phyloP scores from a whole-genome alignment of 345 rosid genomes.

The Cardamine resedifolia region DNA sequence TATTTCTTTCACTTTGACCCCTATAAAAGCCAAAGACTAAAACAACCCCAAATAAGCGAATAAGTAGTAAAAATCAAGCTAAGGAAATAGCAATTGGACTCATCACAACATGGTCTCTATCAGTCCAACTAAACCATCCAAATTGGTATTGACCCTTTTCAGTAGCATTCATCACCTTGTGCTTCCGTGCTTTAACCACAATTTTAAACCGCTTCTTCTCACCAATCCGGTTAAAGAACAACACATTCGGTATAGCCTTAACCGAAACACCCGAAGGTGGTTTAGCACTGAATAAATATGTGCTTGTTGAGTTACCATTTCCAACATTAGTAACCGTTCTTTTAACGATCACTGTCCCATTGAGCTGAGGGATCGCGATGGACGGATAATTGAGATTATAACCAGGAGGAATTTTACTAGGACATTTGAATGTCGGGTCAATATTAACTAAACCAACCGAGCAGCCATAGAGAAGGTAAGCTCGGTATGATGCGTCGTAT shows the following conservation, averaged over 20 bases:
- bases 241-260: conserved; percentile 46
- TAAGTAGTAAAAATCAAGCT: conserved; percentile 30
- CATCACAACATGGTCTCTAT: conserved; percentile 52
- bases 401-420: conserved; percentile 33
- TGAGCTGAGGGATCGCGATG: conserved; percentile 48
- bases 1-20: conserved; percentile 10
- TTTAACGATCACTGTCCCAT: conserved; percentile 35
- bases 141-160: conserved; percentile 50
- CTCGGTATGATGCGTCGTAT: conserved; percentile 60
- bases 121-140: conserved; percentile 78
- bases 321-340: conserved; percentile 82
- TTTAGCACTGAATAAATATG: conserved; percentile 42
- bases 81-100: conserved; percentile 69
- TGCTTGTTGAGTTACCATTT: conserved; percentile 38
- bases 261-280: conserved; percentile 55
- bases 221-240: conserved; percentile 46
- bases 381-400: conserved; percentile 71
- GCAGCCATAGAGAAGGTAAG: conserved; percentile 63
- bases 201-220: conserved; percentile 60
- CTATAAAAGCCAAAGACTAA: conserved; percentile 1
- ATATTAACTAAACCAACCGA: conserved; percentile 22
- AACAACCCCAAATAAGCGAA: neutral
- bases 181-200: conserved; percentile 27
- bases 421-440: conserved; percentile 47
- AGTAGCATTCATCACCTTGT: neutral